A percentile compares a stretch with the other conserved stretches of the same genome.
Conservation (phyloP, 2,329 filamentous ascomycete species). For the Pyrenochaeta sp. region DNA sequence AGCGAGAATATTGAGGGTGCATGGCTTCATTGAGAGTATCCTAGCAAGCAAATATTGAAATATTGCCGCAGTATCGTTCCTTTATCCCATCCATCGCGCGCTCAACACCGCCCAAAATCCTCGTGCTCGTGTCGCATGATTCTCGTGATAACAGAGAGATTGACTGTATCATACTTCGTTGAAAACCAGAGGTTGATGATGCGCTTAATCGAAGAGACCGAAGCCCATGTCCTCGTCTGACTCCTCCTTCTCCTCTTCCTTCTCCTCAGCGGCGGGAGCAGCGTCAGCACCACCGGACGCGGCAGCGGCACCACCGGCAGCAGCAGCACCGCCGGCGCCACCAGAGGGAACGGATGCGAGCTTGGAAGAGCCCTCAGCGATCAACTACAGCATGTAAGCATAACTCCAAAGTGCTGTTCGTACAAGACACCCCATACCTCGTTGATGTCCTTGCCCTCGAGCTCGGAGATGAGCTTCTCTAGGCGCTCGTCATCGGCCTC, state of each 20-base stretch:
- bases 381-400: constrained; percentile 70
- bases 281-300: constrained; percentile 66
- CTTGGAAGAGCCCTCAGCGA: constrained; percentile 88
- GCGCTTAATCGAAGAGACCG: constrained; percentile 71
- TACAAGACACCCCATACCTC: constrained; percentile 68
- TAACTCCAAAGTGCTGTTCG: constrained; percentile 16
- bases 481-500: constrained; percentile 90
- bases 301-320: constrained; percentile 69
- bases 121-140: constrained; percentile 43
- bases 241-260: constrained; percentile 81
- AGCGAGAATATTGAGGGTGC: constrained; percentile 31
- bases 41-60: constrained; percentile 30
- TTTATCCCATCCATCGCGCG: constrained; percentile 40
- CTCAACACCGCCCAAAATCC: constrained; percentile 49
- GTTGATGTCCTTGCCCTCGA: constrained; percentile 89
- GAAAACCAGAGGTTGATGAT: constrained; percentile 31
- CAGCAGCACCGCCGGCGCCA: constrained; percentile 75
- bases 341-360: constrained; percentile 97
- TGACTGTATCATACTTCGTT: constrained; percentile 41
- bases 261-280: constrained; percentile 65
- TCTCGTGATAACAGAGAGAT: constrained; percentile 40
- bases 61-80: constrained; percentile 29
- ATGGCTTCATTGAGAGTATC: constrained; percentile 50
- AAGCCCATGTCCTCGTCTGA: constrained; percentile 79
- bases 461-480: constrained; percentile 85